Evolutionary conservation across 345 rosid genomes (phyloP).

Genomic region (Moringa oleifera): DNA sequence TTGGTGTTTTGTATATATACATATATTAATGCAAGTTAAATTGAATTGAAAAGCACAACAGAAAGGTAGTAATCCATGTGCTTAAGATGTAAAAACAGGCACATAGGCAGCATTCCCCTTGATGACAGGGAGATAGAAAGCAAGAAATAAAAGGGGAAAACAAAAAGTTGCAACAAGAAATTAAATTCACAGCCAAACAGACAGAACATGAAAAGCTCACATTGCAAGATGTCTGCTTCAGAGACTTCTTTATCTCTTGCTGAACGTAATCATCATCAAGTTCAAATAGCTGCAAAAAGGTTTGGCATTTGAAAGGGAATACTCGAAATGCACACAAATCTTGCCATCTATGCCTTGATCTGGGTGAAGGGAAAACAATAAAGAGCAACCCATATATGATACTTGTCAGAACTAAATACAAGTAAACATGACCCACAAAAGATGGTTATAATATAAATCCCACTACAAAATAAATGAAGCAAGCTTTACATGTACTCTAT

Average conservation of each 20-base stretch:
- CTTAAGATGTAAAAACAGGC: background rate
- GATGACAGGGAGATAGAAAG: background rate
- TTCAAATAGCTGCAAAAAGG: conserved; percentile 73
- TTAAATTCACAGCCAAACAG: background rate
- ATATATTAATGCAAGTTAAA: background rate
- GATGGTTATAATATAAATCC: background rate
- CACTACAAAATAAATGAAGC: background rate
- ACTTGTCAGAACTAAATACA: background rate
- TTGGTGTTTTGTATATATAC: background rate
- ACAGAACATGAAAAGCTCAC: conserved; percentile 42
- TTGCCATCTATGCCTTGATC: conserved; percentile 63
- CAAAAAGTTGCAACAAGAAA: background rate
- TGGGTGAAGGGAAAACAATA: conserved; percentile 22
- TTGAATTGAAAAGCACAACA: background rate
- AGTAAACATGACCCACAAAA: background rate
- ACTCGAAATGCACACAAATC: conserved; percentile 74
- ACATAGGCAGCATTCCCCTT: background rate
- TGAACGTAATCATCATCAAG: conserved; percentile 86
- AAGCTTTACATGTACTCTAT: too few species aligned
- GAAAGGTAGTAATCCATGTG: background rate
- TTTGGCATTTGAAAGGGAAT: conserved; percentile 79
- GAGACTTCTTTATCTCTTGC: conserved; percentile 78
- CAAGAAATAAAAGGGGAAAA: background rate
- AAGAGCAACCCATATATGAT: background rate
- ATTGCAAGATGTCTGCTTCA: conserved; percentile 52